A percentile compares a stretch with the other conserved stretches of the same genome.
Conservation (phyloP, 768 basidiomycete genomes). For the Boletus rubroflammeus region DNA sequence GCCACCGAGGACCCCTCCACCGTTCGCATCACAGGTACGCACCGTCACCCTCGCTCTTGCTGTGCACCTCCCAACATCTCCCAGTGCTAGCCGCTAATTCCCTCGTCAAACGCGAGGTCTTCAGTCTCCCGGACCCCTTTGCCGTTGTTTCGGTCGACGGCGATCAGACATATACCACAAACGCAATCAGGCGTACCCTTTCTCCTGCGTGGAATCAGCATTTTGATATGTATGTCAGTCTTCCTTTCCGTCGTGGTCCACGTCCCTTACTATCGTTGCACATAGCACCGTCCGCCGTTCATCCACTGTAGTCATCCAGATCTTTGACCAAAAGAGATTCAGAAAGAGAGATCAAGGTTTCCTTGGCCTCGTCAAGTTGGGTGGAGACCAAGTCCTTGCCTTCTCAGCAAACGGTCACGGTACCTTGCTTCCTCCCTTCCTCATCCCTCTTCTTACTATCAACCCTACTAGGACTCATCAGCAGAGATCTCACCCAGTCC, state of each 20-base stretch:
- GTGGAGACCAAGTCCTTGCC: constrained; percentile 50
- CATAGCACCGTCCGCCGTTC: constrained; percentile 65
- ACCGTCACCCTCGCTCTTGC: not conserved
- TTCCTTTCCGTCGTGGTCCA: constrained; percentile 2
- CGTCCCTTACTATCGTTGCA: constrained; percentile 3
- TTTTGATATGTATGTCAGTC: constrained; percentile 82
- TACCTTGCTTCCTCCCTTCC: constrained; percentile 15
- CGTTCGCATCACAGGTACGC: constrained; percentile 28
- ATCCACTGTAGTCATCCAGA: constrained; percentile 77
- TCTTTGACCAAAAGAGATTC: constrained; percentile 89
- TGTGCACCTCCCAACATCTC: not conserved
- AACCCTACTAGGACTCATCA: constrained; percentile 54
- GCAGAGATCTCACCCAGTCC: constrained; percentile 49
- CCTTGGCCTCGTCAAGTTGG: constrained; percentile 54
- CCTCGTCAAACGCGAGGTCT: constrained; percentile 72
- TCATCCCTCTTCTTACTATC: not conserved
- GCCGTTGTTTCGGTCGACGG: constrained; percentile 85
- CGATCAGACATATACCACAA: constrained; percentile 77
- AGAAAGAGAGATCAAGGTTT: constrained; percentile 84
- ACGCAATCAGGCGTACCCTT: constrained; percentile 62
- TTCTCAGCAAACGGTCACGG: constrained; percentile 47
- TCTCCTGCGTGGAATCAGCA: constrained; percentile 81
- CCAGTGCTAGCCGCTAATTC: constrained; percentile 75
- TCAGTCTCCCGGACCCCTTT: constrained; percentile 84
- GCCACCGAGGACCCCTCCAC: constrained; percentile 13